A percentile compares a stretch with the other conserved stretches of the same genome.
phyloP scores from a whole-genome alignment of 2,329 filamentous ascomycete genomes.

The Sphaerulina vaccinii region DNA sequence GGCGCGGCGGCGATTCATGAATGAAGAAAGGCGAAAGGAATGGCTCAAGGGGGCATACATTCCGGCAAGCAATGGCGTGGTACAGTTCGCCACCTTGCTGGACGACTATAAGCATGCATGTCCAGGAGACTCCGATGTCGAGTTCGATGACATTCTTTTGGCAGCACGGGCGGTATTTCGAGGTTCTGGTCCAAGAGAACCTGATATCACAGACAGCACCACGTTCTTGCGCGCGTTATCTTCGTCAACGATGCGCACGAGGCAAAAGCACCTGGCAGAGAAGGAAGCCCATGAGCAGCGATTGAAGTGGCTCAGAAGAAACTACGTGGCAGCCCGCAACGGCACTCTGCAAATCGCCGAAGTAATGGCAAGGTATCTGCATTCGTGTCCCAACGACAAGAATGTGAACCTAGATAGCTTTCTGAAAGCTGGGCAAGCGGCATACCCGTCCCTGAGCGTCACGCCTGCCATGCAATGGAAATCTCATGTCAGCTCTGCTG shows the following conservation, averaged over 20 bases:
- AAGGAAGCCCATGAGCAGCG: too few relatives aligned
- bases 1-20: constrained; percentile 5
- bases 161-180: neutral
- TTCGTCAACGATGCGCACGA: too few relatives aligned
- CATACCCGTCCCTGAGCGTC: too few relatives aligned
- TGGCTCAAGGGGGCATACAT: neutral
- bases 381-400: too few relatives aligned
- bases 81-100: neutral
- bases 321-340: too few relatives aligned
- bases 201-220: constrained; percentile 6
- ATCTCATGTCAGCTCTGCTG: neutral
- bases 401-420: too few relatives aligned
- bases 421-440: too few relatives aligned
- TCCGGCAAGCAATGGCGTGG: neutral
- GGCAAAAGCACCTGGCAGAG: too few relatives aligned
- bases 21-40: constrained; percentile 4
- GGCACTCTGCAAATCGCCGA: too few relatives aligned
- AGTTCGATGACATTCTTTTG: constrained; percentile 1
- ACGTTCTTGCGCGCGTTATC: neutral
- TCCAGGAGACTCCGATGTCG: constrained; percentile 6
- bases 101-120: constrained; percentile 1
- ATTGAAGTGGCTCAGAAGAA: too few relatives aligned
- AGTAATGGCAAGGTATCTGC: too few relatives aligned
- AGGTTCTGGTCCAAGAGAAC: neutral
- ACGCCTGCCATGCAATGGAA: too few relatives aligned